Conservation (phyloP, 805 yeast genomes). For the Wickerhamiella nectarea region DNA sequence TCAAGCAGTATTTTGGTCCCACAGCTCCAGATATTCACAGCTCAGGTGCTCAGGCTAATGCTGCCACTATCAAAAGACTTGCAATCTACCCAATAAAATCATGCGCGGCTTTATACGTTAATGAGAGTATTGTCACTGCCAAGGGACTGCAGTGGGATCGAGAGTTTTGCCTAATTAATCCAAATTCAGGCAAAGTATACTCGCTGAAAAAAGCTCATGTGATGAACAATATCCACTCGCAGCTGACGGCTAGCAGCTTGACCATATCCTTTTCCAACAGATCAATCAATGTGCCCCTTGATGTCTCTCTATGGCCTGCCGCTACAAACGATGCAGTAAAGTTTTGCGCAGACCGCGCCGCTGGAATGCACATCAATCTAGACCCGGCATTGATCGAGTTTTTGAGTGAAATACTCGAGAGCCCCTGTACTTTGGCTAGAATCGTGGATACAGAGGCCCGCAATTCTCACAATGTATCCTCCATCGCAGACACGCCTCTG, state of each 20-base stretch:
- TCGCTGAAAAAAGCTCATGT: constrained; percentile 25
- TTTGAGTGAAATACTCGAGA: constrained; percentile 23
- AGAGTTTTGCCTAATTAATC: constrained; percentile 28
- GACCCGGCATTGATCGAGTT: constrained; percentile 22
- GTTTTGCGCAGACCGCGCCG: neutral
- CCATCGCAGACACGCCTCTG: constrained; percentile 9
- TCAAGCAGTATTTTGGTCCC: constrained; percentile 21
- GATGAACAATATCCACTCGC: constrained; percentile 29
- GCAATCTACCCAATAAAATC: constrained; percentile 33
- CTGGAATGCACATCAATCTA: constrained; percentile 8
- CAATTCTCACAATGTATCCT: neutral
- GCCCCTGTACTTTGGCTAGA: constrained; percentile 29
- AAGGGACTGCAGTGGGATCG: constrained; percentile 32
- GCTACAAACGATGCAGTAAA: neutral
- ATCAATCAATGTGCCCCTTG: constrained; percentile 7
- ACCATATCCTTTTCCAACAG: neutral
- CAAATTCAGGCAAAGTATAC: constrained; percentile 22
- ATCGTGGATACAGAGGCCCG: constrained; percentile 7
- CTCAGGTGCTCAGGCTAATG: too few relatives aligned
- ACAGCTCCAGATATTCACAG: neutral
- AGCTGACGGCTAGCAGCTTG: constrained; percentile 10
- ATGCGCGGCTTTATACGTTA: constrained; percentile 27
- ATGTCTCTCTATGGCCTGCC: constrained; percentile 10
- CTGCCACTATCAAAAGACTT: constrained; percentile 18
- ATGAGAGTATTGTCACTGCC: constrained; percentile 15